These are phyloP conservation scores for Pycnococcus provasolii DNA, from an alignment of 139 green algal genomes.

Conservation along the genomic window DNA sequence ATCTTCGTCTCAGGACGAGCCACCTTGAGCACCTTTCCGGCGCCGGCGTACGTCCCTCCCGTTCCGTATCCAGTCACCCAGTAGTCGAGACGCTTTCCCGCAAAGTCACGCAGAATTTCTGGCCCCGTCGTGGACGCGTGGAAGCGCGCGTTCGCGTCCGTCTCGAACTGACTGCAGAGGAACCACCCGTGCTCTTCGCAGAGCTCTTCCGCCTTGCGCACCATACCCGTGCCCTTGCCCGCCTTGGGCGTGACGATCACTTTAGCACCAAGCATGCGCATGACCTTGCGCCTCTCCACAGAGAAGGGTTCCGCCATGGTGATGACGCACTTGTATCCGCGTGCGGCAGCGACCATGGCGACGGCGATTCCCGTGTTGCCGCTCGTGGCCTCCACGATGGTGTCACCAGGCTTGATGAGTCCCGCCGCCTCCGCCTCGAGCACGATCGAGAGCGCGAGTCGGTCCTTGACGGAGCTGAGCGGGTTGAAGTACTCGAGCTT, in stretches of 20 bases:
- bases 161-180: slow-evolving; percentile 23
- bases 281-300: slow-evolving; percentile 24
- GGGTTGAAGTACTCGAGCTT: slow-evolving; percentile 44
- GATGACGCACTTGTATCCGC: slow-evolving; percentile 22
- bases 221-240: slow-evolving; percentile 23
- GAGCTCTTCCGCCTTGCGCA: slow-evolving; percentile 23
- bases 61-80: slow-evolving; percentile 29
- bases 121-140: slow-evolving; percentile 20
- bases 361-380: slow-evolving; percentile 34
- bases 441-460: slow-evolving; percentile 33
- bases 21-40: slow-evolving; percentile 8
- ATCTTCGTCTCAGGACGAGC: slow-evolving; percentile 21
- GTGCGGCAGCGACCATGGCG: slow-evolving; percentile 23
- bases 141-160: slow-evolving; percentile 21
- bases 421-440: slow-evolving; percentile 18
- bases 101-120: slow-evolving; percentile 24
- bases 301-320: slow-evolving; percentile 26
- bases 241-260: slow-evolving; percentile 26
- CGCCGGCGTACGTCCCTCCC: slow-evolving; percentile 22
- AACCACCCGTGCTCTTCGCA: slow-evolving; percentile 31
- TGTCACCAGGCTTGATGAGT: slow-evolving; percentile 23
- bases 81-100: slow-evolving; percentile 17
- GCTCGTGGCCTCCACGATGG: slow-evolving; percentile 26
- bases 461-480: slow-evolving; percentile 34
- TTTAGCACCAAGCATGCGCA: slow-evolving; percentile 29